Base-by-base conservation (phyloP, 352 stramenopile species). In the Pythium pyrilobum region DNA sequence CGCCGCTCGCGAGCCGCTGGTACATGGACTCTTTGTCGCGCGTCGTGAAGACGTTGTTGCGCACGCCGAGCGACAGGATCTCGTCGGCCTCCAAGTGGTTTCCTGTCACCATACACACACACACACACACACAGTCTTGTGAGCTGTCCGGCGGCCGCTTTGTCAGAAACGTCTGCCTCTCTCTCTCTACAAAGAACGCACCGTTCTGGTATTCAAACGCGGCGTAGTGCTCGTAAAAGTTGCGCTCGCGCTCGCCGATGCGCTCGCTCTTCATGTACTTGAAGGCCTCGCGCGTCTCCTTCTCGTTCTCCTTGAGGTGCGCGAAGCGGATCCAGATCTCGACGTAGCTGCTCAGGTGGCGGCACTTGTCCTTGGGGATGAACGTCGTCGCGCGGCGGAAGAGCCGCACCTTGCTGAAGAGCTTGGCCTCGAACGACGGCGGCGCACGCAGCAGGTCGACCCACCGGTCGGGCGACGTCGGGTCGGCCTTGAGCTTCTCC, bases 181-280 rank as follows among this genome's bases (percentile, higher is more conserved):
- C n/a, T n/a, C n/a, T n/a, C n/a, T n/a, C n/a, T 28, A 10, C 20
- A 28, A 25, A 39, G 23, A 37, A 31, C 37, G 20, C 16, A 77
- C 67, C 71, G 25, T 71, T 49, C 9, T 52, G 25, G 28, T 66
- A 77, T 51, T 90, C 79, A 41, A 90, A 87, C 13, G 69, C 71
- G 10, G 79, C 79, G 37, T 85, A 81, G 47, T 82, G 67, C 39
- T 86, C 72, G 56, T 90, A 90, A 27, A 74, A 71, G 40, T 75
- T 48, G 21, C 50, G 56, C 42, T 81, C 59, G 21, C 58, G 63
- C 48, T 80, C 64, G 5, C 77, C 79, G 40, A 87, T 82, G 21
- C 60, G 41, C 34, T 81, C 64, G 16, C 54, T 75, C 47, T 72
- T 78, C 72, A 87, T 85, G 60, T 71, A 71, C 25, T 71, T 70